A percentile compares a stretch with the other conserved stretches of the same genome.
Evolutionary conservation across 441 rosid genomes (phyloP).

Genomic region (Melastoma candidum): DNA sequence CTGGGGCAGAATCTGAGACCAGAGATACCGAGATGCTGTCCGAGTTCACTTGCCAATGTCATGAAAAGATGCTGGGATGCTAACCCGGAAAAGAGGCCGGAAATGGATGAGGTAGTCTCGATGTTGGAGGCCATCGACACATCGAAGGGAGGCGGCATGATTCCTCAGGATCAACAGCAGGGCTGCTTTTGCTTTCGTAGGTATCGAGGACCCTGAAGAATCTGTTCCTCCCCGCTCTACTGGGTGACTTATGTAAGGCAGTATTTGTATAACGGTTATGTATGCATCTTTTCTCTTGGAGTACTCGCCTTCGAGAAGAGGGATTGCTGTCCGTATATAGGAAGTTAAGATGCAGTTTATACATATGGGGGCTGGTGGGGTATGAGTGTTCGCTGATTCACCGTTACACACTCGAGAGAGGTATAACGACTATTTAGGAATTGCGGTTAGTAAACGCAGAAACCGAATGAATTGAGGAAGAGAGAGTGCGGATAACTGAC

Average conservation of each 20-base stretch:
- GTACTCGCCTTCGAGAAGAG: too few species aligned
- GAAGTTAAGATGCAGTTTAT: too few species aligned
- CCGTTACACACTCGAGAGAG: too few species aligned
- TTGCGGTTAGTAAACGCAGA: too few species aligned
- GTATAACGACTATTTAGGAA: too few species aligned
- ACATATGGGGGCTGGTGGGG: too few species aligned
- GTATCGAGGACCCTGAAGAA: slow-evolving; percentile 11
- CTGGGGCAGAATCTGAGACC: slow-evolving; percentile 15
- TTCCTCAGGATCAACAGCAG: slow-evolving; percentile 12
- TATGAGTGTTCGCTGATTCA: too few species aligned
- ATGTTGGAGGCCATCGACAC: slow-evolving; percentile 16
- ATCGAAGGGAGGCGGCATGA: slow-evolving; percentile 16
- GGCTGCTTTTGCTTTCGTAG: slow-evolving; percentile 18
- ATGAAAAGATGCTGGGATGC: slow-evolving; percentile 20
- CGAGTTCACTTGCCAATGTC: slow-evolving; percentile 15
- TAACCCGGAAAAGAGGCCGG: slow-evolving; percentile 14
- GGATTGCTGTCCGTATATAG: too few species aligned
- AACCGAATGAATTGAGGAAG: too few species aligned
- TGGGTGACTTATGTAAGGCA: neutral
- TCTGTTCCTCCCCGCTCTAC: neutral
- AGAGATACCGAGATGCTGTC: slow-evolving; percentile 17
- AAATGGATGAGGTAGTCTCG: slow-evolving; percentile 16
- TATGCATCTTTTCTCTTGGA: too few species aligned
- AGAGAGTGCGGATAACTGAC: too few species aligned
- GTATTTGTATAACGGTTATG: too few species aligned